Evolutionary conservation across 2,329 filamentous ascomycete species (phyloP), one percentile per base, ranked within the genome.

Genomic region (Colletotrichum lini): DNA sequence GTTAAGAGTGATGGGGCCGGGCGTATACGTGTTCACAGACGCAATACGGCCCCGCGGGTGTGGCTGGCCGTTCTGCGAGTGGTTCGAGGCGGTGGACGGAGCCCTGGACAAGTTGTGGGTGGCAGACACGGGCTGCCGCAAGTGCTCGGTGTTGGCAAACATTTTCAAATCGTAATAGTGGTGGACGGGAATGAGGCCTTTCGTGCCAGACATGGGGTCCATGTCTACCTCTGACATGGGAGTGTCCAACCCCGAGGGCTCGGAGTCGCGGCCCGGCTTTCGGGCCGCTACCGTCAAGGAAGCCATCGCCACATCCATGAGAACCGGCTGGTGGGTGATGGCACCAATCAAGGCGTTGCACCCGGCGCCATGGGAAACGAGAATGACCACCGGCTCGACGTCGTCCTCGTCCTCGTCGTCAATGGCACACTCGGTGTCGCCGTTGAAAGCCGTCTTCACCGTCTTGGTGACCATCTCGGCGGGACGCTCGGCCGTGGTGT

Each of bases 271-370:
- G 40, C 79, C 81, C 0, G 84, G 81, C 70, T 91, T 92, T 60
- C 91, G 88, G 18, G 92, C 87, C 5, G 96, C 96, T 91, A 98
- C 93, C 1, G 96, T 98, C 59, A 99, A 86, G 4, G 95, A 98
- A 0, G 96, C 94, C 82, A 97, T 93, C 38, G 92, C 92, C 18
- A 98, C 93, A 78, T 98, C 95, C 77, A 97, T 90, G 16, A 99
- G 87, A 0, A 97, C 95, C 0, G 96, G 96, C 77, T 98, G 93
- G 72, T 96, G 93, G 0, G 95, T 97, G 74, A 99, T 89, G 35
- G 95, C 95, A 15, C 96, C 95, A 73, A 99, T 95, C 54, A 99
- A 83, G 2, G 96, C 96, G 82, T 99, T 99, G 82, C 96, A 98
- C 49, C 96, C 96, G 16, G 96, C 96, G 30, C 96, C 96, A 78